phyloP scores from a whole-genome alignment of 2,329 filamentous ascomycete species.

The Phaeosphaeria sp. region DNA sequence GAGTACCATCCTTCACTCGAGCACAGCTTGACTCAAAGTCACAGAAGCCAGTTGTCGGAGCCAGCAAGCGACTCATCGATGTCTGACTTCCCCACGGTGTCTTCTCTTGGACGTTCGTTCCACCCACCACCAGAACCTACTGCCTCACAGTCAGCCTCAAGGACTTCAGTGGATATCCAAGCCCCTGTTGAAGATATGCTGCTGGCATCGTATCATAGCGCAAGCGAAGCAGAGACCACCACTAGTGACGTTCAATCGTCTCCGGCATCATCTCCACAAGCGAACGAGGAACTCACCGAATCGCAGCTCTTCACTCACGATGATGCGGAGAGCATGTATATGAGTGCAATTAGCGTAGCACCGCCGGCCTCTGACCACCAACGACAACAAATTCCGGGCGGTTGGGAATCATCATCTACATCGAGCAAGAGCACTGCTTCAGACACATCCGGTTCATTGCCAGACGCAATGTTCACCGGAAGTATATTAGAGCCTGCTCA shows the following conservation, averaged over 20 bases:
- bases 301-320: conserved; percentile 80
- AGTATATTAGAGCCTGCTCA: conserved; percentile 39
- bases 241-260: conserved; percentile 5
- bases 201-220: conserved; percentile 17
- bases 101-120: conserved; percentile 30
- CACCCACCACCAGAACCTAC: conserved; percentile 10
- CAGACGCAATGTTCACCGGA: conserved; percentile 37
- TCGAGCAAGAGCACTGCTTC: conserved; percentile 41
- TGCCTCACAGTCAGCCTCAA: conserved; percentile 16
- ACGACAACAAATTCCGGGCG: conserved; percentile 47
- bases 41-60: conserved; percentile 20
- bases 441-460: conserved; percentile 33
- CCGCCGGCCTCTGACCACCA: conserved; percentile 24
- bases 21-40: conserved; percentile 18
- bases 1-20: conserved; percentile 8
- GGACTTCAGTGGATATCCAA: conserved; percentile 6
- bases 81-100: conserved; percentile 31
- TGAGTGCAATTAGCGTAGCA: conserved; percentile 68
- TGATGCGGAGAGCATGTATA: conserved; percentile 86
- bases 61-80: conserved; percentile 27
- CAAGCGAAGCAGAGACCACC: conserved; percentile 10
- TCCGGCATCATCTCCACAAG: conserved; percentile 9
- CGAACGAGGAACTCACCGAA: conserved; percentile 39
- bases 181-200: conserved; percentile 19
- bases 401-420: conserved; percentile 49